These are phyloP conservation scores for Lactarius evosmus DNA, from an alignment of 768 basidiomycete species.

Conservation along the genomic window DNA sequence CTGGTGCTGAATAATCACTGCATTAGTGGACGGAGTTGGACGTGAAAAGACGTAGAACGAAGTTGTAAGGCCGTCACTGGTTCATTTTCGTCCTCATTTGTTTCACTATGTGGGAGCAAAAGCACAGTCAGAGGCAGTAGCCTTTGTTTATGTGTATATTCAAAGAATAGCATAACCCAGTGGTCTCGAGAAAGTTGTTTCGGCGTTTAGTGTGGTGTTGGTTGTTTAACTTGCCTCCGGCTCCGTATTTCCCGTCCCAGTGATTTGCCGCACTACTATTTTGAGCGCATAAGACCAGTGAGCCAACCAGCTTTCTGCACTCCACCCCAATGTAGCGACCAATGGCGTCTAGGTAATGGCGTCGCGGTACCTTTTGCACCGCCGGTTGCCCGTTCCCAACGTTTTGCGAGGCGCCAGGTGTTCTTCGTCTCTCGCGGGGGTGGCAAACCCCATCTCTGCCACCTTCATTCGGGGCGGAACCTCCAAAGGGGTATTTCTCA, in stretches of 20 bases:
- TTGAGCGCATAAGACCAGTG: conserved; percentile 6
- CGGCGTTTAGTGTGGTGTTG: neutral
- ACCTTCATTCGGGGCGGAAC: conserved; percentile 70
- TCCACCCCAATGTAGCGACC: neutral
- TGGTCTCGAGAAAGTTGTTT: no score
- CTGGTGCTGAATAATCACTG: neutral
- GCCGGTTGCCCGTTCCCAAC: neutral
- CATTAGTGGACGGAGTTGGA: conserved; percentile 37
- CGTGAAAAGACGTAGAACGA: conserved; percentile 13
- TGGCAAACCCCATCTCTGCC: conserved; percentile 38
- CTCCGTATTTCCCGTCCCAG: no score
- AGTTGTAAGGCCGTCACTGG: conserved; percentile 1
- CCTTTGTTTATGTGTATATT: neutral
- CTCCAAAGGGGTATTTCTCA: conserved; percentile 72
- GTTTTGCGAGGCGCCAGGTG: conserved; percentile 1
- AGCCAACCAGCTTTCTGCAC: conserved; percentile 10
- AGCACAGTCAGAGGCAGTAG: no score
- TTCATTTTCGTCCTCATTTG: neutral
- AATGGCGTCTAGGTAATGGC: conserved; percentile 17
- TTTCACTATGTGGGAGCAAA: no score
- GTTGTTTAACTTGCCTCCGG: neutral
- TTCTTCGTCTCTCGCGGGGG: conserved; percentile 16
- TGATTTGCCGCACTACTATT: no score
- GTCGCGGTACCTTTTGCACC: neutral
- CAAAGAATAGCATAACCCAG: neutral